These are phyloP conservation scores for Neoascochyta sp. DNA, from an alignment of 2,329 filamentous ascomycete species.

Conservation along the genomic window DNA sequence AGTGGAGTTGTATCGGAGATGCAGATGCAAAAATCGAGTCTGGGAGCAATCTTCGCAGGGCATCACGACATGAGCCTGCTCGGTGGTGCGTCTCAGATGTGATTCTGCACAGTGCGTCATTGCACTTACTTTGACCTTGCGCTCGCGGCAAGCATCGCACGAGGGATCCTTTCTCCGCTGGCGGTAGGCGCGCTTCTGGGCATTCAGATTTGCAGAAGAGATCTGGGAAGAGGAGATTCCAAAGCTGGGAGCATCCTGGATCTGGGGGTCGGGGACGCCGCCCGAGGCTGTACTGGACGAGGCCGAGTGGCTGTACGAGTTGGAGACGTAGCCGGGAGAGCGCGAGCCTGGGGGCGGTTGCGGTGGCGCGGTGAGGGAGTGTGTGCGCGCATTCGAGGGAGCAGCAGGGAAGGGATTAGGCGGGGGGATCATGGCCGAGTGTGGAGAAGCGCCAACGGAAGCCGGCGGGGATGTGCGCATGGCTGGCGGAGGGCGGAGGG, in stretches of 20 bases:
- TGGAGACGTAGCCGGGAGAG: conserved; percentile 31
- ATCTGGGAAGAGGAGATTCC: conserved; percentile 43
- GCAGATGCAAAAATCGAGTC: too few relatives aligned
- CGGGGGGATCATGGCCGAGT: conserved; percentile 32
- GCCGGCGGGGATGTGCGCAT: conserved; percentile 33
- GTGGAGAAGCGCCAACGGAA: conserved; percentile 33
- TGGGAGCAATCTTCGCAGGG: too few relatives aligned
- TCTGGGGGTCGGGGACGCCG: conserved; percentile 27
- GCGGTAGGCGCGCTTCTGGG: conserved; percentile 89
- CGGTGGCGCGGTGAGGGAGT: conserved; percentile 29
- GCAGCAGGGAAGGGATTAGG: conserved; percentile 31
- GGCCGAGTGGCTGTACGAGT: conserved; percentile 33
- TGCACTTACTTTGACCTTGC: conserved; percentile 59
- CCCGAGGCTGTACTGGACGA: conserved; percentile 37
- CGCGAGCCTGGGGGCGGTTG: conserved; percentile 25
- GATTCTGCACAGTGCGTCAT: too few relatives aligned
- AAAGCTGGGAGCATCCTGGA: conserved; percentile 34
- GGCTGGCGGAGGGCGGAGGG: conserved; percentile 11
- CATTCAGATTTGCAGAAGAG: conserved; percentile 55
- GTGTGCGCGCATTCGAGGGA: conserved; percentile 20
- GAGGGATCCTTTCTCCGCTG: conserved; percentile 95
- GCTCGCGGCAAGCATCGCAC: conserved; percentile 92
- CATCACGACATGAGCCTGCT: too few relatives aligned
- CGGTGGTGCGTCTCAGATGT: too few relatives aligned
- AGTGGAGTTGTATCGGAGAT: too few relatives aligned